These are phyloP conservation scores for Dysphania ambrosioides DNA, from an alignment of 148 eudicot genomes.

Conservation along the genomic window DNA sequence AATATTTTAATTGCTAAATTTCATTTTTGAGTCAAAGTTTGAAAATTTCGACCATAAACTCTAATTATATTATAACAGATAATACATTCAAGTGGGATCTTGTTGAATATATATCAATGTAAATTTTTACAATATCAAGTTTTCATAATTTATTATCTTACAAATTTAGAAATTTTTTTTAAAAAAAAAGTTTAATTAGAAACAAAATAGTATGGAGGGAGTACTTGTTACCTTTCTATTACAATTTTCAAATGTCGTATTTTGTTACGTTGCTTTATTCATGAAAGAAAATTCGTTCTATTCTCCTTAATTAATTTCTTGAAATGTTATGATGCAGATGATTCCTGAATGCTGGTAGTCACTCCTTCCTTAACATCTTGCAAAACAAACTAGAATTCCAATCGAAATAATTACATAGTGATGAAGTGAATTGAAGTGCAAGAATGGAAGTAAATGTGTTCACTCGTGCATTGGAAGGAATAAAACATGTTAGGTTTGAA, in stretches of 20 bases:
- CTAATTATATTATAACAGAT: too few species aligned
- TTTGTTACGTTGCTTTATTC: not conserved
- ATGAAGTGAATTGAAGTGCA: constrained; percentile 32
- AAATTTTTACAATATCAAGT: too few species aligned
- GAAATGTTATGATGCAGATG: constrained; percentile 12
- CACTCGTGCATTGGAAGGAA: constrained; percentile 57
- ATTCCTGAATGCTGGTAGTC: constrained; percentile 2
- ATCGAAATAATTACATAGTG: constrained; percentile 7
- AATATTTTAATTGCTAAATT: too few species aligned
- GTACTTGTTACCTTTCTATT: not conserved
- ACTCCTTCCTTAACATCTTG: constrained; percentile 2
- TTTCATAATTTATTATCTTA: too few species aligned
- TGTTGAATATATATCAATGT: too few species aligned
- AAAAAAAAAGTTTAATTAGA: not conserved
- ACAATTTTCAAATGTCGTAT: not conserved
- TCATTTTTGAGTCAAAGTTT: too few species aligned
- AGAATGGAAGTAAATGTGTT: constrained; percentile 67
- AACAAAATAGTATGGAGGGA: not conserved
- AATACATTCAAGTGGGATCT: too few species aligned
- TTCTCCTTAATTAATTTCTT: not conserved
- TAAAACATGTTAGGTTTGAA: constrained; percentile 64
- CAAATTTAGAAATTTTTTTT: too few species aligned
- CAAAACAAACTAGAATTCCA: not conserved
- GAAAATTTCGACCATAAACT: too few species aligned
- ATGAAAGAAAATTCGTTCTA: not conserved